These are phyloP conservation scores for Elasticomyces elasticus DNA, from an alignment of 495 filamentous ascomycete genomes.

Conservation along the genomic window DNA sequence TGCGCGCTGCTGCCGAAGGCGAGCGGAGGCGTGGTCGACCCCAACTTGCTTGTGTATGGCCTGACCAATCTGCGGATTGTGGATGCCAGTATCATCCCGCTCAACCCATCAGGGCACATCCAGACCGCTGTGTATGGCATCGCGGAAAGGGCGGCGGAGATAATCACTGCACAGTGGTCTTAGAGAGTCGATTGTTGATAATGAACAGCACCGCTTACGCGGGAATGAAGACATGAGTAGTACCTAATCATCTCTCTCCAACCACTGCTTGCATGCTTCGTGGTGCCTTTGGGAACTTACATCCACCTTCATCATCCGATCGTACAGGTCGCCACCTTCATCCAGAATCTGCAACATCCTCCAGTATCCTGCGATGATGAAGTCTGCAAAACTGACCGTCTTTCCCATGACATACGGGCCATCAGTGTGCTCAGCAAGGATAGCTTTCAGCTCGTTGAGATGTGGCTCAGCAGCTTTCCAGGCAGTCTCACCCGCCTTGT, in stretches of 20 bases:
- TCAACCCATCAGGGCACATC: slow-evolving; percentile 6
- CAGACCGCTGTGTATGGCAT: slow-evolving; percentile 18
- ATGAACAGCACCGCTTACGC: background rate
- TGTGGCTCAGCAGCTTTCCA: slow-evolving; percentile 34
- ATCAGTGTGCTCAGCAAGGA: slow-evolving; percentile 45
- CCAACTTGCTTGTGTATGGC: slow-evolving; percentile 16
- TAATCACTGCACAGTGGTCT: slow-evolving; percentile 7
- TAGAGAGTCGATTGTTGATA: too few relatives aligned
- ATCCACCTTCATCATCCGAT: slow-evolving; percentile 19
- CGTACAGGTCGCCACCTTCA: slow-evolving; percentile 15
- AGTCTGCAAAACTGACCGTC: slow-evolving; percentile 31
- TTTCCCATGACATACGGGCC: slow-evolving; percentile 41
- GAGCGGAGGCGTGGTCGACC: slow-evolving; percentile 28
- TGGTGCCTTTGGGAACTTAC: slow-evolving; percentile 18
- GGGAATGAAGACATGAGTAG: too few relatives aligned
- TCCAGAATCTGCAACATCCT: slow-evolving; percentile 29
- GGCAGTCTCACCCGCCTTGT: slow-evolving; percentile 27
- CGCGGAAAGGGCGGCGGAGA: slow-evolving; percentile 20
- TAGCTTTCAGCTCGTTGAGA: slow-evolving; percentile 34
- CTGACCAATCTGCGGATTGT: slow-evolving; percentile 14
- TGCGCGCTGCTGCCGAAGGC: slow-evolving; percentile 41
- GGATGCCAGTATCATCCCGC: slow-evolving; percentile 20
- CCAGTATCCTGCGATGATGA: slow-evolving; percentile 32
- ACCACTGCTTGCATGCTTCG: slow-evolving; percentile 28
- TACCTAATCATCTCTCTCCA: slow-evolving; percentile 21